Conservation (phyloP, 495 filamentous ascomycete species). For the Pseudoneurospora amorphoporcata region DNA sequence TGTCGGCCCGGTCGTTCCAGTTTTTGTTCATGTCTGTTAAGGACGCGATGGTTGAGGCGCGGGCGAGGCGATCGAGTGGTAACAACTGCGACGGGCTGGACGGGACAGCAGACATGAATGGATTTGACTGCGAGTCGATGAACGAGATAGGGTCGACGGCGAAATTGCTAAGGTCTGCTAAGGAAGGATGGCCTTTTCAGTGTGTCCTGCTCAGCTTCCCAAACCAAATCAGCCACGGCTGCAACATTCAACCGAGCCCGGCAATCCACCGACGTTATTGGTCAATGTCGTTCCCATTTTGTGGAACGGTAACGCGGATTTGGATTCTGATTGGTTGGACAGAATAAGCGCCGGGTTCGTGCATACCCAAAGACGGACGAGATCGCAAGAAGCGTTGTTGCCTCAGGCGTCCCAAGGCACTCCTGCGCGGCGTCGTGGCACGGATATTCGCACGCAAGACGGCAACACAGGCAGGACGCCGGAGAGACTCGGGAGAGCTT, state of each 20-base stretch:
- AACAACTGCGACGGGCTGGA: neutral
- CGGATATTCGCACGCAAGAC: neutral
- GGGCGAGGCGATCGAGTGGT: slow-evolving; percentile 2
- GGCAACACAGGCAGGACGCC: neutral
- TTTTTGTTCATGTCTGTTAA: slow-evolving; percentile 36
- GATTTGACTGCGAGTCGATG: slow-evolving; percentile 5
- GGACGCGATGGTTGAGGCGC: neutral
- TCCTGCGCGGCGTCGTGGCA: neutral
- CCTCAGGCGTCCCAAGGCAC: neutral
- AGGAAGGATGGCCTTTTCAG: slow-evolving; percentile 16
- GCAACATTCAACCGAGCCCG: slow-evolving; percentile 17
- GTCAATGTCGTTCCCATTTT: neutral
- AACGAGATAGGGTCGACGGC: neutral
- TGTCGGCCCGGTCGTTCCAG: slow-evolving; percentile 43
- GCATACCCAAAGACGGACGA: neutral
- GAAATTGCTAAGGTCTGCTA: slow-evolving; percentile 30
- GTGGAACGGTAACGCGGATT: neutral
- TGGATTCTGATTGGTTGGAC: neutral
- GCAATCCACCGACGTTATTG: neutral
- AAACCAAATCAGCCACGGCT: slow-evolving; percentile 12
- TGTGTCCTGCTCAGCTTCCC: slow-evolving; percentile 6
- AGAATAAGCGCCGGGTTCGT: neutral
- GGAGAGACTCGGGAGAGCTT: neutral
- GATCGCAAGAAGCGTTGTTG: neutral
- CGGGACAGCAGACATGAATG: neutral